These are phyloP conservation scores for Sordariomycetes sp. DNA, from an alignment of 2,329 filamentous ascomycete genomes.

Conservation along the genomic window DNA sequence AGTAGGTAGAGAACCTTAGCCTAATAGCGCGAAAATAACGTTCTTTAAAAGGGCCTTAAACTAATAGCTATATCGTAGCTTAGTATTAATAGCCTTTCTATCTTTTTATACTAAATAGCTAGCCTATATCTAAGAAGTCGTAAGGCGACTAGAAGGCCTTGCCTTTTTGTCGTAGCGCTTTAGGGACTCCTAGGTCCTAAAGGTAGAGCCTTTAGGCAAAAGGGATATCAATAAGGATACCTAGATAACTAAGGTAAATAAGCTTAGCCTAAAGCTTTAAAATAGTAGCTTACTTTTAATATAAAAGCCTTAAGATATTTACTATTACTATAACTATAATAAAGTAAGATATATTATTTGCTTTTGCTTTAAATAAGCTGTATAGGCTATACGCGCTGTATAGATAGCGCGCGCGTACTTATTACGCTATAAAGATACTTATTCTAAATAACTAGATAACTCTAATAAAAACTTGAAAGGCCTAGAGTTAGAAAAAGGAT, in stretches of 20 bases:
- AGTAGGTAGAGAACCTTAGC: too few species aligned
- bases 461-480: too few species aligned
- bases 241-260: background rate
- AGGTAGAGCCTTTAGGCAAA: background rate
- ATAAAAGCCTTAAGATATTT: background rate
- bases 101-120: background rate
- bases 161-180: background rate
- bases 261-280: background rate
- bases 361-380: too few species aligned
- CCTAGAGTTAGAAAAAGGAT: too few species aligned
- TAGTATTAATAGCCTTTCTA: background rate
- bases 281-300: background rate
- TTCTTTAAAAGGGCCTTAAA: background rate
- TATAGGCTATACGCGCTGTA: too few species aligned
- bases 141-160: background rate
- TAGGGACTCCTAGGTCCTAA: background rate
- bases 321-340: background rate
- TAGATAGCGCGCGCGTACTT: too few species aligned
- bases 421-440: too few species aligned
- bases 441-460: too few species aligned
- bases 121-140: background rate
- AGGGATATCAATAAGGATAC: background rate
- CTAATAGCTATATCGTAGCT: background rate
- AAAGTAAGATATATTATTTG: too few species aligned
- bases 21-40: too few species aligned